Evolutionary conservation across 2,329 filamentous ascomycete species (phyloP).

Genomic region (Teratosphaeria destructans): DNA sequence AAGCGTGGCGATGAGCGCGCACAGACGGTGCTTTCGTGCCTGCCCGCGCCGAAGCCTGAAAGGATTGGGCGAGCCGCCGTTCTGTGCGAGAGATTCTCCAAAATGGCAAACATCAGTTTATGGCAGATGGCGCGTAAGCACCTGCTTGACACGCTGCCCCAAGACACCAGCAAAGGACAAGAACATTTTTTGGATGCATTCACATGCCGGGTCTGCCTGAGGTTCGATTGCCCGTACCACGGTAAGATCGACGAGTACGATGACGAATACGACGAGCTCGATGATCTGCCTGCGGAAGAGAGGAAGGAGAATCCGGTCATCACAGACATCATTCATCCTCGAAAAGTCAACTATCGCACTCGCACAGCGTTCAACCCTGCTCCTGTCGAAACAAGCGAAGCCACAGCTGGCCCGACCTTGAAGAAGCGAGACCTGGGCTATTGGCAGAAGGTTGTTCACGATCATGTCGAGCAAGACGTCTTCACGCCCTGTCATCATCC

Average conservation of each 20-base stretch:
- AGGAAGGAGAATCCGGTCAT: constrained; percentile 11
- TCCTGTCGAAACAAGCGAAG: background rate
- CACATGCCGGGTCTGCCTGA: constrained; percentile 21
- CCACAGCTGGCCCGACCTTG: background rate
- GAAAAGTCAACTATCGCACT: constrained; percentile 19
- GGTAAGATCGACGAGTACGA: constrained; percentile 28
- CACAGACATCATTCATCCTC: constrained; percentile 24
- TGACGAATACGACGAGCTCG: constrained; percentile 7
- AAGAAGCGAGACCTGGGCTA: background rate
- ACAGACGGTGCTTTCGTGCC: constrained; percentile 20
- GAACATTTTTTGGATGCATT: constrained; percentile 7
- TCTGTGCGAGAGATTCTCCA: constrained; percentile 28
- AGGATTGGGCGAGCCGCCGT: constrained; percentile 24
- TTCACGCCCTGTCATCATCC: constrained; percentile 60
- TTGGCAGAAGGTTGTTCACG: constrained; percentile 3
- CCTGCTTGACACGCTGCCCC: constrained; percentile 10
- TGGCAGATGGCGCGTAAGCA: constrained; percentile 31
- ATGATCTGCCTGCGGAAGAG: constrained; percentile 1
- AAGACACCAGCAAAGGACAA: background rate
- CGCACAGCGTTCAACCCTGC: constrained; percentile 15
- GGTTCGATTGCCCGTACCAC: constrained; percentile 29
- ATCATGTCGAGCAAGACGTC: constrained; percentile 40
- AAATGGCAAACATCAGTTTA: constrained; percentile 26
- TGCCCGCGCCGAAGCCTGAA: constrained; percentile 17
- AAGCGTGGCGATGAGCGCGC: constrained; percentile 22